Base-by-base conservation (phyloP, 2,329 filamentous ascomycete genomes). In the Fusarium mundagurra region DNA sequence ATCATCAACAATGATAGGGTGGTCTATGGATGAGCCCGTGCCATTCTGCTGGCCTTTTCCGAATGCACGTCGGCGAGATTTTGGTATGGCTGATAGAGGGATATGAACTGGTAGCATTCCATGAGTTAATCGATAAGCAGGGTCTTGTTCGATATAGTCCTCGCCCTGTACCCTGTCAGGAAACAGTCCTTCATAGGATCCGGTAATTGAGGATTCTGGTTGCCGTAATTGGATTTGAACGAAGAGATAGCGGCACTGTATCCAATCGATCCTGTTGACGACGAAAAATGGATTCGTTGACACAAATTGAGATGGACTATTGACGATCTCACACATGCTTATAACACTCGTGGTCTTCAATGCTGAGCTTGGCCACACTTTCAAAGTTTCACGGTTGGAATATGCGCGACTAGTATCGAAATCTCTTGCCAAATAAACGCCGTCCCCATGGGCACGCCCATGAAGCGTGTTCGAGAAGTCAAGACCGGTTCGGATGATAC, bases 161-260 rank as follows among this genome's bases (percentile, higher is more conserved):
- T 33, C 20, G 12, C 24, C 24, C 24, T 59, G 31, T 10, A 34
- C 33, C 43, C 16, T 16, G 29, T 41, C 16, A 55, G 51, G 16
- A 55, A 29, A 39, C 22, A 29, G 10, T 29, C 24, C 12, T 39
- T 18, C 20, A 22, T 4, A 5, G 24, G 34, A n/a, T 38, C 9
- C 6, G 20, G 24, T 9, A 12, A 17, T 27, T 29, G 24, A 17
- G 24, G 34, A 41, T 29, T 41, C 34, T 13, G 27, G 18, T 39
- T n/a, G 20, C 12, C 8, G 20, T n/a, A 8, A 6, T 7, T 44
- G n/a, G 22, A 79, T 76, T 20, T 74, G 60, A 27, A 86, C 90
- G 74, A 98, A 93, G 4, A 98, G 86, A 81, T 97, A 98, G 48
- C 95, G 89, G 33, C 94, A 95, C 78, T 97, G 94, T 67, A 97